These are phyloP conservation scores for Didymella keratinophila DNA, from an alignment of 2,329 filamentous ascomycete genomes.

Conservation along the genomic window DNA sequence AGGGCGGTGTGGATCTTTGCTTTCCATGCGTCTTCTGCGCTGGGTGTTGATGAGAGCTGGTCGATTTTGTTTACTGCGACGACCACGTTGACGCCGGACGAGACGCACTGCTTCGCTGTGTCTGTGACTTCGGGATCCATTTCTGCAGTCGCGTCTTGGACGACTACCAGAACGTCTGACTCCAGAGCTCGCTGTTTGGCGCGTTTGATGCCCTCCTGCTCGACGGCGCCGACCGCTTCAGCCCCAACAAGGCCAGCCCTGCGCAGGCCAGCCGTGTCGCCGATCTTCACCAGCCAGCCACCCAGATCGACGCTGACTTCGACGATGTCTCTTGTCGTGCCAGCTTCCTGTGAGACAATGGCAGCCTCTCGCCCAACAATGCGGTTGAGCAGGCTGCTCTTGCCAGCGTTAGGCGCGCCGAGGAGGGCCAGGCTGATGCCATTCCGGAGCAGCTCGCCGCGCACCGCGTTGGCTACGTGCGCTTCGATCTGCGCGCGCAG, in stretches of 20 bases:
- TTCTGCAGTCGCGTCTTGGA: slow-evolving; percentile 74
- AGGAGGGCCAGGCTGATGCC: slow-evolving; percentile 88
- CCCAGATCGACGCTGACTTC: slow-evolving; percentile 89
- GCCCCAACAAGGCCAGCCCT: slow-evolving; percentile 50
- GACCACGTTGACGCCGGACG: slow-evolving; percentile 62
- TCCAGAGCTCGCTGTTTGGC: slow-evolving; percentile 82
- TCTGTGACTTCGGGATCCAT: slow-evolving; percentile 66
- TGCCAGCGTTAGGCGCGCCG: slow-evolving; percentile 92
- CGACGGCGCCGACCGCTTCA: slow-evolving; percentile 71
- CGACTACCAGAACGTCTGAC: slow-evolving; percentile 83
- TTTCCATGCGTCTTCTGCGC: slow-evolving; percentile 28
- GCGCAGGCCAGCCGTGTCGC: slow-evolving; percentile 91
- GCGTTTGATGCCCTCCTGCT: slow-evolving; percentile 88
- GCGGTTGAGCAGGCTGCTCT: slow-evolving; percentile 90
- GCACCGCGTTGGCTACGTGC: slow-evolving; percentile 79
- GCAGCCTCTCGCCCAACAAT: slow-evolving; percentile 92
- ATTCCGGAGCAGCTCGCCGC: slow-evolving; percentile 81
- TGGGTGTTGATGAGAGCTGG: slow-evolving; percentile 51
- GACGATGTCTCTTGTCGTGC: slow-evolving; percentile 92
- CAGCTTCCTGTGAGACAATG: slow-evolving; percentile 91
- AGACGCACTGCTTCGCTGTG: slow-evolving; percentile 60
- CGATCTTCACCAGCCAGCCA: slow-evolving; percentile 91
- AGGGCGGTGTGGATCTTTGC: slow-evolving; percentile 33
- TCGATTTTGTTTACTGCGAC: slow-evolving; percentile 70
- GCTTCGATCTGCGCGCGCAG: slow-evolving; percentile 70